Conservation (phyloP, 1,284 basidiomycete species). For the Pulchroboletus neoregius region DNA sequence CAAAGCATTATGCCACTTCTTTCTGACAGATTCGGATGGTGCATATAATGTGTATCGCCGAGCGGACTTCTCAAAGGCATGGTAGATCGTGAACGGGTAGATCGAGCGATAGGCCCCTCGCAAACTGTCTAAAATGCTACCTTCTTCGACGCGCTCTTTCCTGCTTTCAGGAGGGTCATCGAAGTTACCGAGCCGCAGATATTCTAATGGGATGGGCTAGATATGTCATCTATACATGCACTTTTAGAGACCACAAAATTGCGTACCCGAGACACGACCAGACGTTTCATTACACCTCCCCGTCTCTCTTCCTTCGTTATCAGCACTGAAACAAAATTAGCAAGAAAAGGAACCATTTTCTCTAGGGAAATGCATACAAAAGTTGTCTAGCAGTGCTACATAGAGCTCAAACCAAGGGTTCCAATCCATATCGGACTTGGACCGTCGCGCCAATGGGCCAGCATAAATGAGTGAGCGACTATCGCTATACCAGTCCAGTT, state of each 20-base stretch:
- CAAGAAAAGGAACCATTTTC: not conserved
- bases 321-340: slow-evolving; percentile 43
- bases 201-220: slow-evolving; percentile 74
- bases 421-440: slow-evolving; percentile 55
- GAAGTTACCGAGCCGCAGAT: slow-evolving; percentile 66
- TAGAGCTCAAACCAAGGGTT: slow-evolving; percentile 63
- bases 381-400: slow-evolving; percentile 73
- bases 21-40: slow-evolving; percentile 49
- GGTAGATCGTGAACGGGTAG: slow-evolving; percentile 74
- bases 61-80: slow-evolving; percentile 50
- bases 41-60: slow-evolving; percentile 72
- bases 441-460: slow-evolving; percentile 52
- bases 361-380: slow-evolving; percentile 44
- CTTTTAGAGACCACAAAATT: not conserved
- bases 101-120: slow-evolving; percentile 48
- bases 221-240: slow-evolving; percentile 7
- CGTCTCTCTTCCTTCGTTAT: slow-evolving; percentile 58
- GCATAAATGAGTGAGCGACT: slow-evolving; percentile 65
- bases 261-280: slow-evolving; percentile 62
- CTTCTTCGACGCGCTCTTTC: slow-evolving; percentile 57
- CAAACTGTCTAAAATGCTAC: slow-evolving; percentile 53
- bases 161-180: slow-evolving; percentile 52
- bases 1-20: slow-evolving; percentile 60
- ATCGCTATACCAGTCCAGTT: slow-evolving; percentile 74
- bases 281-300: slow-evolving; percentile 45